Evolutionary conservation across 75 land plant species (phyloP).

Genomic region (Cupressus sempervirens): DNA sequence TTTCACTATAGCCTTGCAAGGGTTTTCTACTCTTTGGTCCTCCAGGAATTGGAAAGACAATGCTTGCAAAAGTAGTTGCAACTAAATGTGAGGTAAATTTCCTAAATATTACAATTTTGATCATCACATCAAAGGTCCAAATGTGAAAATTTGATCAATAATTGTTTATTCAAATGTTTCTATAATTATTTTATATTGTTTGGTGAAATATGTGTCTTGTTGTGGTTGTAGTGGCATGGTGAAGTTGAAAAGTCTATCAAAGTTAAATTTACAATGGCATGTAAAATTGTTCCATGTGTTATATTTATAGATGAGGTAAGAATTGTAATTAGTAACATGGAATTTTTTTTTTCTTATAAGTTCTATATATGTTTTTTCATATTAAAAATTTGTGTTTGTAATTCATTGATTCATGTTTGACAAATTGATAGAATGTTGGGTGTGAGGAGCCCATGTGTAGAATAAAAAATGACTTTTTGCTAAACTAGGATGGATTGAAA

Average conservation of each 20-base stretch:
- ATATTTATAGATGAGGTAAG: conserved; percentile 85
- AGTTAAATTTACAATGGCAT: conserved; percentile 77
- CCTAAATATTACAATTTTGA: conserved; percentile 86
- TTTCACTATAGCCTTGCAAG: conserved; percentile 68
- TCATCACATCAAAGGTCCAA: conserved; percentile 78
- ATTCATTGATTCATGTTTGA: not conserved
- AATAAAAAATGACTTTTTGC: conserved; percentile 65
- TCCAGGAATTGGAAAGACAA: conserved; percentile 90
- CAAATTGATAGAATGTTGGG: conserved; percentile 88
- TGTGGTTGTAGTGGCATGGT: conserved; percentile 71
- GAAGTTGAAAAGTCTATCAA: conserved; percentile 86
- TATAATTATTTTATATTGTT: not conserved
- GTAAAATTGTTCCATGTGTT: conserved; percentile 88
- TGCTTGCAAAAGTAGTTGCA: conserved; percentile 96
- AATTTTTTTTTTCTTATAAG: too few relatives aligned
- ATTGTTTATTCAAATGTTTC: not conserved
- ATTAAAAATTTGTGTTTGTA: too few relatives aligned
- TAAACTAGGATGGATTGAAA: conserved; percentile 25
- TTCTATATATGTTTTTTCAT: too few relatives aligned
- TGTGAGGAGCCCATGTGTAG: conserved; percentile 83
- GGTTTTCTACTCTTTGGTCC: conserved; percentile 90
- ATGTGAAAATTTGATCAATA: not conserved
- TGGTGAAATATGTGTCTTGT: not conserved
- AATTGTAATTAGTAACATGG: not conserved
- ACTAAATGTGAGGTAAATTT: conserved; percentile 95